These are phyloP conservation scores for Clonostachys rosea DNA, from an alignment of 2,329 filamentous ascomycete genomes.

Conservation along the genomic window DNA sequence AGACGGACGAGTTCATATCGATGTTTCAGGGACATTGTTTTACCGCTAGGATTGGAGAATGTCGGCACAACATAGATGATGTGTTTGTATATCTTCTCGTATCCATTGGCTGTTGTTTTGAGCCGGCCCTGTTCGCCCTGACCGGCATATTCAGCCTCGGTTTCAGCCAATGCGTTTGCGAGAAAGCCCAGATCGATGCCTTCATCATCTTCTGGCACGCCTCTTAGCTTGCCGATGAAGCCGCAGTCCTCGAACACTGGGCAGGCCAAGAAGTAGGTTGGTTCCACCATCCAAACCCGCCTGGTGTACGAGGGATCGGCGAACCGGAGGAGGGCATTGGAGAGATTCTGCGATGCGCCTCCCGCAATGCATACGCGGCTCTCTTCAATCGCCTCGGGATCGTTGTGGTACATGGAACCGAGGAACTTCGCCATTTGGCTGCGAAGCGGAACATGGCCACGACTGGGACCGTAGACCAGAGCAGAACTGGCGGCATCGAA, in stretches of 20 bases:
- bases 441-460: conserved; percentile 5
- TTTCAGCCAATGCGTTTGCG: neutral
- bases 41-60: conserved; percentile 64
- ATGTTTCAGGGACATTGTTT: conserved; percentile 54
- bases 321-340: conserved; percentile 24
- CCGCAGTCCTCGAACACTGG: conserved; percentile 58
- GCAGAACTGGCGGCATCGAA: conserved; percentile 2
- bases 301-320: conserved; percentile 57
- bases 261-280: conserved; percentile 58
- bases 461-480: conserved; percentile 7
- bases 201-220: conserved; percentile 51
- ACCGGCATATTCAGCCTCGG: neutral
- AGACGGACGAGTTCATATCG: conserved; percentile 52
- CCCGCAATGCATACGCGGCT: conserved; percentile 5
- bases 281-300: conserved; percentile 58
- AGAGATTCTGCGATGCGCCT: conserved; percentile 5
- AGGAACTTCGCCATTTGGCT: conserved; percentile 5
- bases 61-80: conserved; percentile 66
- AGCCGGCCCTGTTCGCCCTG: conserved; percentile 35
- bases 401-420: conserved; percentile 1
- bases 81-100: conserved; percentile 57
- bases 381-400: neutral
- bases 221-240: conserved; percentile 47
- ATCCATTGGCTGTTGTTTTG: conserved; percentile 42
- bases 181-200: conserved; percentile 10